Conservation (phyloP, 768 basidiomycete genomes). For the Suillus paluster region DNA sequence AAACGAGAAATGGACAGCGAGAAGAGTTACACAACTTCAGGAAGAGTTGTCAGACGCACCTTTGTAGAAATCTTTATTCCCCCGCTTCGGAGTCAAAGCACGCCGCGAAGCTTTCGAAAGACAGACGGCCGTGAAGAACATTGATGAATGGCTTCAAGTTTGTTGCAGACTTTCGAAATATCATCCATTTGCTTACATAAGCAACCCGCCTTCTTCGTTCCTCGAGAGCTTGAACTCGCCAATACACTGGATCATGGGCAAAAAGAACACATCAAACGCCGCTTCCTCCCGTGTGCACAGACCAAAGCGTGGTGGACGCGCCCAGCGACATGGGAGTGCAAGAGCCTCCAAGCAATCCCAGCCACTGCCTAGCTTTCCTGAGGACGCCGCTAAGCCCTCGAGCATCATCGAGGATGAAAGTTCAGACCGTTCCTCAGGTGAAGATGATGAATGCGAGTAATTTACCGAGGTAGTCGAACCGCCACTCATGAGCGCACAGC, state of each 20-base stretch:
- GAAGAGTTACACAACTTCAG: neutral
- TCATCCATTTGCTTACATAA: neutral
- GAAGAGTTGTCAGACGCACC: slow-evolving; percentile 49
- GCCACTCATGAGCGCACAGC: slow-evolving; percentile 1
- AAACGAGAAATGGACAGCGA: neutral
- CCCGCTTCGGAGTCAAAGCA: slow-evolving; percentile 83
- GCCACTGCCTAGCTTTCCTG: neutral
- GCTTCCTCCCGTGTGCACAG: neutral
- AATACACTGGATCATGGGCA: slow-evolving; percentile 6
- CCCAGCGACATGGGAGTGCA: neutral
- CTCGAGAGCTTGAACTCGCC: neutral
- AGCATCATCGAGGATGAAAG: slow-evolving; percentile 55
- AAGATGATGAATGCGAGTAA: slow-evolving; percentile 32
- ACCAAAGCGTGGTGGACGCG: slow-evolving; percentile 8
- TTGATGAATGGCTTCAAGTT: slow-evolving; percentile 27
- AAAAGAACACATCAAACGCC: slow-evolving; percentile 5
- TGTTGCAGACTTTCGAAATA: neutral
- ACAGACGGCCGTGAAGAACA: slow-evolving; percentile 72
- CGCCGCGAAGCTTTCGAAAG: slow-evolving; percentile 85
- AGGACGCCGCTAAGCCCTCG: slow-evolving; percentile 52
- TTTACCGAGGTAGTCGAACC: slow-evolving; percentile 16
- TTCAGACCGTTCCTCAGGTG: slow-evolving; percentile 37
- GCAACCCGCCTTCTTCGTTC: neutral
- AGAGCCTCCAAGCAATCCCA: neutral
- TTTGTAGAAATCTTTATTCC: slow-evolving; percentile 97